Conservation (phyloP, 345 rosid species). For the Dimocarpus longan region DNA sequence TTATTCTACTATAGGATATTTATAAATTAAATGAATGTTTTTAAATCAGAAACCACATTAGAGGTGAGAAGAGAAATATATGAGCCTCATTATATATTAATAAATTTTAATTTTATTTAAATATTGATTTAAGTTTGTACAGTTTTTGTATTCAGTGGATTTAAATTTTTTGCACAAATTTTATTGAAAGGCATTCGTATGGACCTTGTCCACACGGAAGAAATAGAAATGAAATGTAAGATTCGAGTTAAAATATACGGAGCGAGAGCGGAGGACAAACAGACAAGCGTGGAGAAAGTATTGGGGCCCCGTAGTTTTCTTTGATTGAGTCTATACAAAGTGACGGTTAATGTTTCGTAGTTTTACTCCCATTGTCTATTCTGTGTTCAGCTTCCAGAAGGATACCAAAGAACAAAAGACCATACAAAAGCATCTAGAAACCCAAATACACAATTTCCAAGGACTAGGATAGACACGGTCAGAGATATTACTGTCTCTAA, state of each 20-base stretch:
- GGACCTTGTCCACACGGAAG: not conserved
- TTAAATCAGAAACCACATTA: no score
- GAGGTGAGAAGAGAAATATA: no score
- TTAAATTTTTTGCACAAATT: no score
- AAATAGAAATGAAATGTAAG: not conserved
- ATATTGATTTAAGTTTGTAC: no score
- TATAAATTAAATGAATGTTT: no score
- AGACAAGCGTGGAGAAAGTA: not conserved
- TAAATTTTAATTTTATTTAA: no score
- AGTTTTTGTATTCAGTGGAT: no score
- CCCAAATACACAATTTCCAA: no score
- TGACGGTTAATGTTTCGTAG: not conserved
- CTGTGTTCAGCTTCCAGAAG: constrained; percentile 11
- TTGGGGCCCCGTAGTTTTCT: not conserved
- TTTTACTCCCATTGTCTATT: not conserved
- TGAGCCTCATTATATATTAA: no score
- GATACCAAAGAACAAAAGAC: not conserved
- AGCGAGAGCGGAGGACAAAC: not conserved
- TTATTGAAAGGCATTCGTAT: not conserved
- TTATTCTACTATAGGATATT: no score
- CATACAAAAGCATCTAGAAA: constrained; percentile 8
- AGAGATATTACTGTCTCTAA: no score
- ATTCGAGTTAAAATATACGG: not conserved
- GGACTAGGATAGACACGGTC: no score
- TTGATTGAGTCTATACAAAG: not conserved